Evolutionary conservation across 345 rosid species (phyloP), one percentile per base, ranked within the genome.

Genomic region (Lagerstroemia speciosa): DNA sequence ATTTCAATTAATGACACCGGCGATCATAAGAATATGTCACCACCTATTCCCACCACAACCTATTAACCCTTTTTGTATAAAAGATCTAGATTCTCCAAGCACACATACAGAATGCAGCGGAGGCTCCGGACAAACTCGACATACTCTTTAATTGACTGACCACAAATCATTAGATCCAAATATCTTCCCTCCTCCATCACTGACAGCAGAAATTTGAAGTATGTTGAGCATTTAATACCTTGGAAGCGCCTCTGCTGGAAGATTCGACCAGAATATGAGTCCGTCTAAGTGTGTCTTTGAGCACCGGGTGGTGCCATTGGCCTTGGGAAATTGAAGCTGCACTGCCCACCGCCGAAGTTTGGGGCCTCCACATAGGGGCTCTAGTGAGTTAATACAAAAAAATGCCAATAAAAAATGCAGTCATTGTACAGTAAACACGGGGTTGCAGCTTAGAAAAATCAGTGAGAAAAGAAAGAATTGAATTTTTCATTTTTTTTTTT

Each of bases 281-380:
- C 78, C 14, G 70, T 70, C 16, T 79, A 80, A 69, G 86, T 73
- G 65, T 80, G 86, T 78, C 86, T 89, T 64, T 74, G 79, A 22
- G 90, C 92, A 45, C 93, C 92, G 12, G 91, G 91, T 34, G 96
- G 96, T 2, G 93, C 84, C 0, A 84, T 81, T 29, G 95, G 95
- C 74, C 68, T 74, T 26, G 93, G 96, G 73, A 92, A 85, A 78
- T 72, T 73, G 41, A 64, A 60, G 55, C 9, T 71, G 34, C 17
- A 6, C 19, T 57, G 30, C 33, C 37, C 53, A 67, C 87, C 85
- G 50, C 75, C 78, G 26, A 86, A 71, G 27, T 79, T 76, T 5
- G 89, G 90, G 68, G 88, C 83, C 77, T 90, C 93, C 78, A 90
- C 88, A 64, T 93, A 93, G 1, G 96, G 96, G 72, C 87, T 89